A percentile compares a stretch with the other conserved stretches of the same genome.
Conservation (phyloP, 73 alveolate species). For the Blepharisma japonicum region DNA sequence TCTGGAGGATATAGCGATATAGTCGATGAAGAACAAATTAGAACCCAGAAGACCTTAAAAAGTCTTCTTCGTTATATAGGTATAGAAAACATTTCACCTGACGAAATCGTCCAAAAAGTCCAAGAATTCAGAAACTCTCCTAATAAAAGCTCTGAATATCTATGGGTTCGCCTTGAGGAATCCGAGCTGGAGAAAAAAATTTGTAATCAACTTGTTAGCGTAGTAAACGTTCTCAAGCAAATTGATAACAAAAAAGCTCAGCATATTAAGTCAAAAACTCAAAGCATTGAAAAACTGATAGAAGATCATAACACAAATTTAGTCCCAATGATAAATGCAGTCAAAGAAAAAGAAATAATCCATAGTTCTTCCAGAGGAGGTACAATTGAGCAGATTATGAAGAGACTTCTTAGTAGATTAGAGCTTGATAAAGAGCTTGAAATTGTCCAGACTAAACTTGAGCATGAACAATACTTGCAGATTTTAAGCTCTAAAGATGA, state of each 20-base stretch:
- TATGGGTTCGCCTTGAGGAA: neutral
- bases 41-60: too few species aligned
- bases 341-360: neutral
- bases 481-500: neutral
- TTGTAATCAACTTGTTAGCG: neutral
- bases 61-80: too few species aligned
- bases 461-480: neutral
- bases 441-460: constrained; percentile 4
- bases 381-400: neutral
- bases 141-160: too few species aligned
- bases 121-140: too few species aligned
- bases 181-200: neutral
- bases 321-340: neutral
- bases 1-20: too few species aligned
- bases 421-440: constrained; percentile 18
- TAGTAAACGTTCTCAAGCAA: neutral
- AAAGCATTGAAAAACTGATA: neutral
- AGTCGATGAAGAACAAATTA: too few species aligned
- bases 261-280: neutral
- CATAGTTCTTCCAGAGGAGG: constrained; percentile 6
- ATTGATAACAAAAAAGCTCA: neutral
- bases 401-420: neutral
- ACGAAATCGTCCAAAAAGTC: too few species aligned
- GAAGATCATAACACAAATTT: neutral
- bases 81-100: too few species aligned